A percentile compares a stretch with the other conserved stretches of the same genome.
Conservation (phyloP, 768 basidiomycete genomes). For the Pholiota molesta region DNA sequence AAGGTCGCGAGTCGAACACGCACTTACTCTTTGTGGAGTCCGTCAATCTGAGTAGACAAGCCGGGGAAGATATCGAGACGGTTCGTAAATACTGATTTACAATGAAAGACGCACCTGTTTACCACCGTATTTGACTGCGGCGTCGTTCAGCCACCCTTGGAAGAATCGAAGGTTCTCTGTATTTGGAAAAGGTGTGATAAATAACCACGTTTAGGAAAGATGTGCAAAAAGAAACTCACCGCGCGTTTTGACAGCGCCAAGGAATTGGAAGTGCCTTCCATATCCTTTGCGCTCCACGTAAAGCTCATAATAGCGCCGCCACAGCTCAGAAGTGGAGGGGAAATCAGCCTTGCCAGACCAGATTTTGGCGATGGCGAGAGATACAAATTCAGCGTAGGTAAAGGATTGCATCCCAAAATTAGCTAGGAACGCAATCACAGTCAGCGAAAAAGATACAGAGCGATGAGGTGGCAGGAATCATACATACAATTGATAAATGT, state of each 20-base stretch:
- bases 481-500: constrained; percentile 40
- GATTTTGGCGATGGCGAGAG: constrained; percentile 39
- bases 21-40: constrained; percentile 20
- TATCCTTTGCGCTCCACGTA: constrained; percentile 37
- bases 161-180: constrained; percentile 35
- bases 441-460: neutral
- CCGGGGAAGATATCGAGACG: neutral
- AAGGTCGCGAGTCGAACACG: neutral
- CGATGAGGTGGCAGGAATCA: constrained; percentile 4
- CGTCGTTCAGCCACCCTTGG: constrained; percentile 42
- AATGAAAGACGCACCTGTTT: constrained; percentile 25
- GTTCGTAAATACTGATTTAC: neutral
- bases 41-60: constrained; percentile 20
- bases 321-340: constrained; percentile 32
- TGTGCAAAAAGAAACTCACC: constrained; percentile 19
- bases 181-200: neutral
- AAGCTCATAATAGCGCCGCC: constrained; percentile 33
- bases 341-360: constrained; percentile 40
- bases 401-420: constrained; percentile 44
- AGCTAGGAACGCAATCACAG: constrained; percentile 21
- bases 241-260: constrained; percentile 31
- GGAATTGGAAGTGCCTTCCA: constrained; percentile 38
- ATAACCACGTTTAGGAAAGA: neutral
- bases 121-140: constrained; percentile 41
- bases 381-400: constrained; percentile 38